Evolutionary conservation across 2,329 filamentous ascomycete species (phyloP).

Genomic region (Cladosporium sp.): DNA sequence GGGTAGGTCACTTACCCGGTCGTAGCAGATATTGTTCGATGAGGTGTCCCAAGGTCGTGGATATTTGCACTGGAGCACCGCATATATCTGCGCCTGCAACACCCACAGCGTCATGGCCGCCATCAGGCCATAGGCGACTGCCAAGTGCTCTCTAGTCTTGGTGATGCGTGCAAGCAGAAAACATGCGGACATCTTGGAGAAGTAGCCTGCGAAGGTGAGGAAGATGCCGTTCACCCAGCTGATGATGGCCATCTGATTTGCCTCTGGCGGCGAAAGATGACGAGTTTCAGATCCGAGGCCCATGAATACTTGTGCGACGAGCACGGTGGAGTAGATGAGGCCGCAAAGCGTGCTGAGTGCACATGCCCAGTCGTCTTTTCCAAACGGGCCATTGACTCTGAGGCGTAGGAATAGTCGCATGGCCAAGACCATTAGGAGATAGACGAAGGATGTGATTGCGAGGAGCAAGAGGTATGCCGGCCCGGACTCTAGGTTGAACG

Average conservation of each 20-base stretch:
- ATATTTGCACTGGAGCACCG: constrained; percentile 23
- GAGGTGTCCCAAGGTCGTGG: constrained; percentile 23
- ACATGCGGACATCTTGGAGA: constrained; percentile 24
- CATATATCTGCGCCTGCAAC: constrained; percentile 14
- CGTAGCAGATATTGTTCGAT: constrained; percentile 15
- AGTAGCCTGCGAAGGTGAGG: constrained; percentile 17
- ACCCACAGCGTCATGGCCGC: constrained; percentile 17
- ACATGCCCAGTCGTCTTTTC: constrained; percentile 27
- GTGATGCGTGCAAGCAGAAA: constrained; percentile 26
- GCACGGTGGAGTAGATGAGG: constrained; percentile 16
- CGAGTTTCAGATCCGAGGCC: constrained; percentile 20
- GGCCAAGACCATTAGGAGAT: constrained; percentile 21
- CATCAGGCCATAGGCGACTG: constrained; percentile 18
- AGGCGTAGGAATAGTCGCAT: constrained; percentile 27
- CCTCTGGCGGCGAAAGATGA: neutral
- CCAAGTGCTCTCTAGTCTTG: constrained; percentile 15
- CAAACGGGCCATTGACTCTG: constrained; percentile 28
- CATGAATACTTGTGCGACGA: constrained; percentile 18
- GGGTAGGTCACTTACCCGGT: constrained; percentile 8
- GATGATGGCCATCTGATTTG: constrained; percentile 14
- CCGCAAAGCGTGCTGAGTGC: constrained; percentile 22
- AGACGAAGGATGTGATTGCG: constrained; percentile 21
- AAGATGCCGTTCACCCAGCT: constrained; percentile 19
- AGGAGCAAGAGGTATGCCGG: constrained; percentile 23
- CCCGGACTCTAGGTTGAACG: constrained; percentile 19